A percentile compares a stretch with the other conserved stretches of the same genome.
These are phyloP conservation scores for Dichotomocladium elegans DNA, from an alignment of 371 early-diverging fungal genomes.

Conservation along the genomic window DNA sequence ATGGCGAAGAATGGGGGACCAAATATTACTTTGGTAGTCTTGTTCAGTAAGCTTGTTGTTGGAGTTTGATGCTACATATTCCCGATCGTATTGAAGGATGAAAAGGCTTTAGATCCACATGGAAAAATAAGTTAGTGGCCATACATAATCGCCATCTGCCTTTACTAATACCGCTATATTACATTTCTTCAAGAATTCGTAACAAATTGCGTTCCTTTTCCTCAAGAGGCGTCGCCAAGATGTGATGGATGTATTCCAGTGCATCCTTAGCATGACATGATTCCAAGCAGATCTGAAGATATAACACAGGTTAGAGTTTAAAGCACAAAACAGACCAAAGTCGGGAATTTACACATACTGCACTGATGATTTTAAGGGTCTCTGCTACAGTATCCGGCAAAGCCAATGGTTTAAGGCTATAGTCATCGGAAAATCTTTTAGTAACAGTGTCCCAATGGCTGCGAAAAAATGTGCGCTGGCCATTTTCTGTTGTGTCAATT, in stretches of 20 bases:
- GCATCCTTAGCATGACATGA: not conserved
- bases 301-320: not conserved
- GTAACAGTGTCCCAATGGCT: not conserved
- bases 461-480: not conserved
- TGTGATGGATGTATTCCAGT: not conserved
- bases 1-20: not conserved
- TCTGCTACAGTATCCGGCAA: too few species aligned
- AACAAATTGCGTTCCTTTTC: not conserved
- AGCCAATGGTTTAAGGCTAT: not conserved
- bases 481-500: not conserved
- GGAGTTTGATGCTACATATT: not conserved
- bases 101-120: not conserved
- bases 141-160: not conserved
- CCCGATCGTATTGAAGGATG: not conserved
- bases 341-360: not conserved
- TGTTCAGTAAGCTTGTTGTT: not conserved
- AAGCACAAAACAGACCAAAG: not conserved
- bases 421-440: not conserved
- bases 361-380: not conserved
- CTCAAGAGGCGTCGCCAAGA: not conserved
- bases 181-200: not conserved
- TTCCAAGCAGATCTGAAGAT: not conserved
- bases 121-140: not conserved
- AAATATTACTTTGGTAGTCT: not conserved
- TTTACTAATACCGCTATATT: not conserved